Percentiles rank a stretch among this genome's conserved stretches.
Conservation (phyloP, 768 basidiomycete genomes). For the Rhodotorula toruloides region DNA sequence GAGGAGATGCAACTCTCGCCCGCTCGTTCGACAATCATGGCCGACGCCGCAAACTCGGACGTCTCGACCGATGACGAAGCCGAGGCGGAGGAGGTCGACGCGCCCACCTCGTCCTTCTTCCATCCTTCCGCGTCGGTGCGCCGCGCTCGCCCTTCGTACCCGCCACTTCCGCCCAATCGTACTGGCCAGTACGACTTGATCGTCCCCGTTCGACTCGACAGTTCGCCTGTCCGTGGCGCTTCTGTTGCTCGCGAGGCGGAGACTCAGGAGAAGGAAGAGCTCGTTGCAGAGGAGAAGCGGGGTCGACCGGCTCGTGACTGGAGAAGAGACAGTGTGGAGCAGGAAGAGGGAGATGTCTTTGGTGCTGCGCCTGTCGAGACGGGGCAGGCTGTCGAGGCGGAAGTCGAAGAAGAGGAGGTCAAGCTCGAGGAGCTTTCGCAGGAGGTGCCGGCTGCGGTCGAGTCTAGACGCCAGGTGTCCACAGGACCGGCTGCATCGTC, state of each 20-base stretch:
- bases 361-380: too few species aligned
- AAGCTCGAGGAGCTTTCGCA: not conserved
- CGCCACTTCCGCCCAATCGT: conserved; percentile 17
- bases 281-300: not conserved
- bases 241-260: not conserved
- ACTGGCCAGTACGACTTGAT: conserved; percentile 15
- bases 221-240: not conserved
- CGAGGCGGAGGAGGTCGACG: not conserved
- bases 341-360: too few species aligned
- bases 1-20: not conserved
- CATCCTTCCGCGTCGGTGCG: conserved; percentile 3
- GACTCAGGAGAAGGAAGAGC: not conserved
- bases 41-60: not conserved
- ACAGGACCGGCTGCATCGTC: too few species aligned
- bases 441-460: too few species aligned
- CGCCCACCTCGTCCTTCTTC: not conserved
- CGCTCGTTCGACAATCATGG: not conserved
- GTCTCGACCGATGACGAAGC: not conserved
- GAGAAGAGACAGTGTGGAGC: too few species aligned
- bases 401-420: not conserved
- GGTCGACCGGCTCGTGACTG: not conserved
- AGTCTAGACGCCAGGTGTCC: too few species aligned
- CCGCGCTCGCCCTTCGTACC: conserved; percentile 6
- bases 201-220: not conserved
- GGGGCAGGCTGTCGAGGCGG: not conserved